Percentiles rank a stretch among this genome's conserved stretches.
phyloP scores from a whole-genome alignment of 176 grass and related monocot species.

The Alloteropsis semialata region DNA sequence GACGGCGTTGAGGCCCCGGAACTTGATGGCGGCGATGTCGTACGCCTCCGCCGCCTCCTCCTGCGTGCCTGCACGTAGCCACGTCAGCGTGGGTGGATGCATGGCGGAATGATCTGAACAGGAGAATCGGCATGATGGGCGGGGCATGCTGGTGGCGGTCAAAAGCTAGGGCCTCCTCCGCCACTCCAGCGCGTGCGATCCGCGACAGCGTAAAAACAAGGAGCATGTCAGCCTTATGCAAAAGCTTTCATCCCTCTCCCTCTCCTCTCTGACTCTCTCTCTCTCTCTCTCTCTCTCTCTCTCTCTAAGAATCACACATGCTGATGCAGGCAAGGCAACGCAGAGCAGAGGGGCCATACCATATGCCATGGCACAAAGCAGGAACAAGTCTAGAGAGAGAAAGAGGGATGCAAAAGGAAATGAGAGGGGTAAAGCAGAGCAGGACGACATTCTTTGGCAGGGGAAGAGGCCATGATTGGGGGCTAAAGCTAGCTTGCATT shows the following conservation, averaged over 20 bases:
- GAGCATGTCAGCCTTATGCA: slow-evolving; percentile 69
- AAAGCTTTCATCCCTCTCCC: slow-evolving; percentile 27
- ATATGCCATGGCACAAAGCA: neutral
- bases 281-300: neutral
- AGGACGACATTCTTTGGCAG: slow-evolving; percentile 60
- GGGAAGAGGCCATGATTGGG: slow-evolving; percentile 35
- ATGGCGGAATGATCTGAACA: slow-evolving; percentile 12
- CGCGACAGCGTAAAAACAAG: slow-evolving; percentile 47
- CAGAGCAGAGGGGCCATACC: slow-evolving; percentile 14
- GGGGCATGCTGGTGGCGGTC: neutral
- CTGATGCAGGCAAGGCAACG: slow-evolving; percentile 15
- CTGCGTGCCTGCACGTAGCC: slow-evolving; percentile 64
- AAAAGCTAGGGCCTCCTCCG: too few relatives aligned
- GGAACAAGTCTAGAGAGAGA: neutral
- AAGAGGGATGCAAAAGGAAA: neutral
- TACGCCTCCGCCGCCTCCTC: slow-evolving; percentile 99
- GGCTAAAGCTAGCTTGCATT: slow-evolving; percentile 21
- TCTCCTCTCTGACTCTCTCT: too few relatives aligned
- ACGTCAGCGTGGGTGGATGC: neutral
- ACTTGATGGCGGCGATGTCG: slow-evolving; percentile 96
- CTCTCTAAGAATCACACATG: neutral
- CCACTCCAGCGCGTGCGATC: slow-evolving; percentile 34
- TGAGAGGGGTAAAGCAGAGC: slow-evolving; percentile 32
- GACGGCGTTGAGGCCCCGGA: slow-evolving; percentile 88
- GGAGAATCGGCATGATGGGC: neutral